Evolutionary conservation across 257 asterid genomes (phyloP).

Genomic region (Salvia miltiorrhiza): DNA sequence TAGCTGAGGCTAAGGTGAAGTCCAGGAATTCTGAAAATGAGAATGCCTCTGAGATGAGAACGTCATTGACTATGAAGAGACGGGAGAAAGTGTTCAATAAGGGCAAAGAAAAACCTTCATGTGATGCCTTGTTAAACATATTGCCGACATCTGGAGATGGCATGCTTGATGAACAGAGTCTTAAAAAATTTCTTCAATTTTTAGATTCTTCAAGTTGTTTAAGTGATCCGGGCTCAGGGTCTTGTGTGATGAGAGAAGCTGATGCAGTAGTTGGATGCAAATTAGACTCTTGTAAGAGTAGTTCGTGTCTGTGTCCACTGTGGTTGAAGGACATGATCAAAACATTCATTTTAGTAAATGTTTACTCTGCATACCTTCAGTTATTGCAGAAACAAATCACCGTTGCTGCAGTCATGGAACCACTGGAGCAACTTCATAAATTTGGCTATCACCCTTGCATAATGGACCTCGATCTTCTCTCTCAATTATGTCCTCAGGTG

Average conservation of each 20-base stretch:
- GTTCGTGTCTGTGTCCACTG: constrained; percentile 57
- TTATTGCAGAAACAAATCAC: constrained; percentile 41
- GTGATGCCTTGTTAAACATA: constrained; percentile 41
- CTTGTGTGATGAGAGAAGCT: constrained; percentile 45
- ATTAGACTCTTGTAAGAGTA: constrained; percentile 33
- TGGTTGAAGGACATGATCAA: constrained; percentile 70
- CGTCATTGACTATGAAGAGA: constrained; percentile 30
- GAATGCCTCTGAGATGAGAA: constrained; percentile 22
- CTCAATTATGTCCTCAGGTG: constrained; percentile 80
- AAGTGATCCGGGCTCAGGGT: constrained; percentile 48
- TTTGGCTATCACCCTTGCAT: constrained; percentile 45
- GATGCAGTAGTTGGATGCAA: constrained; percentile 16
- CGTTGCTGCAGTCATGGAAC: constrained; percentile 32
- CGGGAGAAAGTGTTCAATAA: constrained; percentile 29
- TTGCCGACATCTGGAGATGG: constrained; percentile 35
- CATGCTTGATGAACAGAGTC: constrained; percentile 43
- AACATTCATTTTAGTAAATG: constrained; percentile 51
- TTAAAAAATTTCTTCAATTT: constrained; percentile 37
- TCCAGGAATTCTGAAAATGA: constrained; percentile 24
- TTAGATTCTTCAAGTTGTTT: constrained; percentile 59
- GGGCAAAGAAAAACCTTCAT: constrained; percentile 29
- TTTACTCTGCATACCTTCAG: constrained; percentile 62
- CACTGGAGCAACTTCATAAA: constrained; percentile 45
- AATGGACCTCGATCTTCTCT: constrained; percentile 56
- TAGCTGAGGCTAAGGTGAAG: constrained; percentile 26